Base-by-base conservation (phyloP, 1,284 basidiomycete genomes). In the Apiotrichum mycotoxinovorans region DNA sequence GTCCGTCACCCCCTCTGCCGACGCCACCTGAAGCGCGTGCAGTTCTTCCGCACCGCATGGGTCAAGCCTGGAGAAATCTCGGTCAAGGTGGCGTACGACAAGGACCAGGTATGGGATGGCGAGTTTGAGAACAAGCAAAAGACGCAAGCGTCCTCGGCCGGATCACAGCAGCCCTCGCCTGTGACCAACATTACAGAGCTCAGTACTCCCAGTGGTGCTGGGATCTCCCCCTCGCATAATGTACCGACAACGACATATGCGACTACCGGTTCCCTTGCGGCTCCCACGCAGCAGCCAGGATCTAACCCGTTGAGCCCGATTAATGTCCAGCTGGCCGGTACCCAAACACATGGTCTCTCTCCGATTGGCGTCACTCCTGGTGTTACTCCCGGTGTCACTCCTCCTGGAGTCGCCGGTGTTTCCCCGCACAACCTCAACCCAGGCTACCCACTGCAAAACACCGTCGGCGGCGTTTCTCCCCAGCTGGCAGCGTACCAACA, bases 1-100 rank as follows among this genome's bases (percentile, higher is more conserved):
- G 67, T 69, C 49, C 58, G 67, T 18, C 70, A 68, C 37, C 71
- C 72, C 8, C 27, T 71, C 10, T 67, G 65, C 2, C 52, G 62
- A 12, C 54, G 66, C 30, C 69, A 70, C 49, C 33, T 69, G 27
- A 58, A 61, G 37, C 64, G 71, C 35, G 40, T 71, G n/a, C 66
- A 73, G 45, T 42, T 42, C 20, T 48, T 52, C 51, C 46, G 46
- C 46, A 48, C n/a, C 14, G 33, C 46, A 5, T 48, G 46, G 46
- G 22, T 48, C 33, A 22, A 48, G 33, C 33, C 14, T 8, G 46
- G 34, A 8, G 22, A 37, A 7, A 4, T 25, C 4, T 3, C 26
- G 2, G 27, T 30, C 20, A 25, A 23, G 12, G 18, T 51, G 5
- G 40, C 50, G 20, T 51, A 42, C 50, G 30, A 41, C 50, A 42